A percentile compares a stretch with the other conserved stretches of the same genome.
phyloP scores from a whole-genome alignment of 768 basidiomycete genomes.

The Mycena rosella region DNA sequence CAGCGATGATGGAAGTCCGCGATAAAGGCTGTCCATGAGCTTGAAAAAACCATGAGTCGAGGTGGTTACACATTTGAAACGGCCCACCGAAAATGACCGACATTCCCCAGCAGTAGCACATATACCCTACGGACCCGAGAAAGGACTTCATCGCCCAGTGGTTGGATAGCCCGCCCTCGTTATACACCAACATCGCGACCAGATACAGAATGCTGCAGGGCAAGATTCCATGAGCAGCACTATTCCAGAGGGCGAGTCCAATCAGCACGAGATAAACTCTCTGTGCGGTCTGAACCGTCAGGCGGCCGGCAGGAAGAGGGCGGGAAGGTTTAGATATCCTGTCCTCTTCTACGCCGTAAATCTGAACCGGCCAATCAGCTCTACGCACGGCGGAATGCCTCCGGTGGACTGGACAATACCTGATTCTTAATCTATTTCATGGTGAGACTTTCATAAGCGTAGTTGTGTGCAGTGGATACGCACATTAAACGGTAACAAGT shows the following conservation, averaged over 20 bases:
- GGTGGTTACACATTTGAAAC: background rate
- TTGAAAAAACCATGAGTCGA: background rate
- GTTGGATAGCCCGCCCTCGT: slow-evolving; percentile 23
- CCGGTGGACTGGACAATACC: background rate
- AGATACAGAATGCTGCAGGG: slow-evolving; percentile 27
- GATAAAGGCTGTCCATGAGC: slow-evolving; percentile 28
- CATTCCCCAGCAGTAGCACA: slow-evolving; percentile 37
- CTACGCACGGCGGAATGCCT: background rate
- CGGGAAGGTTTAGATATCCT: slow-evolving; percentile 18
- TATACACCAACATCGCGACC: slow-evolving; percentile 20
- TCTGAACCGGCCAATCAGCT: background rate
- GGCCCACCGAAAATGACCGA: slow-evolving; percentile 31
- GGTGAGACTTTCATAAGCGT: too few relatives aligned
- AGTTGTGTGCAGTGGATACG: background rate
- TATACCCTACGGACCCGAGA: slow-evolving; percentile 30
- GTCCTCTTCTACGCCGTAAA: slow-evolving; percentile 14
- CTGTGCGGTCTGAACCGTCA: slow-evolving; percentile 24
- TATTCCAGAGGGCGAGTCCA: slow-evolving; percentile 18
- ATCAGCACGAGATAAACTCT: slow-evolving; percentile 21
- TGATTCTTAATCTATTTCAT: slow-evolving; percentile 13
- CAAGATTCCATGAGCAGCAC: slow-evolving; percentile 15
- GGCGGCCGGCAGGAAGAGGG: slow-evolving; percentile 29
- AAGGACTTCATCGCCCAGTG: slow-evolving; percentile 29
- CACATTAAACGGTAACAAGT: slow-evolving; percentile 27
- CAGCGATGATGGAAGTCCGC: slow-evolving; percentile 33